Evolutionary conservation across 1,139 yeast genomes (phyloP), one percentile per base, ranked within the genome.

Genomic region (Magnusiomyces suaveolens): DNA sequence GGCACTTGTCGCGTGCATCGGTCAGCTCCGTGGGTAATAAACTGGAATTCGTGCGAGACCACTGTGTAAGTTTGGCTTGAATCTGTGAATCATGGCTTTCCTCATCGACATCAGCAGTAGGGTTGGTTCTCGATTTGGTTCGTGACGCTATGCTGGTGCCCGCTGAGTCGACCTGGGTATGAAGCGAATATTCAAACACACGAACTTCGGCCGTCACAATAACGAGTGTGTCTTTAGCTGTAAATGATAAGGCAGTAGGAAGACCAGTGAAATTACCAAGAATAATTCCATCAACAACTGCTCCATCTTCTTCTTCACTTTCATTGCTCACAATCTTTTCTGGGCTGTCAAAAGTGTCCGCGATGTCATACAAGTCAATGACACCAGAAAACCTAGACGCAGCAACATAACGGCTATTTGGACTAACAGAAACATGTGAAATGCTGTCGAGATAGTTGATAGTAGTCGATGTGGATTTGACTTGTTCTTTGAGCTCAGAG

Each of bases 21-120:
- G 77, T 68, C 59, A 86, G 81, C 60, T 82, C 82, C 46, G 73
- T 74, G 2, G 97, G 97, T 59, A 90, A 71, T 54, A 79, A 75
- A n/a, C 44, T 41, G 24, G 88, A 78, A 69, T 88, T 88, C 54
- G 78, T 74, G 61, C 81, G 80, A 8, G 95, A 83, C 98, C 98
- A 92, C 6, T 78, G 65, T 0, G 96, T 84, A 59, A 87, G 73
- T 50, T 23, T 16, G 12, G 51, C 39, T 20, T 20, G 20, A 10
- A 46, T 18, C 18, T 18, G 25, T 20, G 44, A 25, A 21, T 21
- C 25, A 10, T 16, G 4, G 62, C 55, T 32, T 60, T 60, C 3
- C 61, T 57, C 14, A 46, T 55, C n/a, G 73, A 63, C 50, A 75
- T 73, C 14, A n/a, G 8, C 41, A 14, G 8, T 16, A 29, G 6